Conservation (phyloP, 306 rosid genomes). For the Neltuma alba region DNA sequence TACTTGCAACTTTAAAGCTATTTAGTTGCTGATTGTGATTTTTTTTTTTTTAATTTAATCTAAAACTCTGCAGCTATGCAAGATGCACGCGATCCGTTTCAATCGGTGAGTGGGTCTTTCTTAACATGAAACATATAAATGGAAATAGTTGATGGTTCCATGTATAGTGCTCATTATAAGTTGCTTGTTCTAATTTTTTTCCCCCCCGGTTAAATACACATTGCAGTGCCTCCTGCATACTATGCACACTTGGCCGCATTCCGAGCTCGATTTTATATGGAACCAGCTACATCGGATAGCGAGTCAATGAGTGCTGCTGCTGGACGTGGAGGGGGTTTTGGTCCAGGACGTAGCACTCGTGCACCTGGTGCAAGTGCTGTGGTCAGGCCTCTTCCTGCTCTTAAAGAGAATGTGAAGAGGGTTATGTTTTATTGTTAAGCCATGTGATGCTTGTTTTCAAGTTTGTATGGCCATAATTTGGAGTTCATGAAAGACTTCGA, state of each 20-base stretch:
- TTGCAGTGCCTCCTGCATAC: conserved; percentile 95
- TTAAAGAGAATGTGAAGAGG: conserved; percentile 84
- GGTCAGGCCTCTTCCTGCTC: conserved; percentile 86
- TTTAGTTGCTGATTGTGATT: neutral
- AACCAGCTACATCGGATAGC: conserved; percentile 86
- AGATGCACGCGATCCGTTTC: conserved; percentile 95
- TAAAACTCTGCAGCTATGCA: conserved; percentile 67
- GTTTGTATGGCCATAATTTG: neutral
- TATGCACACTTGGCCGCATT: conserved; percentile 97
- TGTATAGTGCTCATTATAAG: neutral
- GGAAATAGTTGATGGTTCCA: neutral
- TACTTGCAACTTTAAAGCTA: neutral
- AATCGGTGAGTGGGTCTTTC: conserved; percentile 60
- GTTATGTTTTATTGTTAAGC: conserved; percentile 90
- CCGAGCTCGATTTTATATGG: conserved; percentile 93
- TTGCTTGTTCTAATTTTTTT: neutral
- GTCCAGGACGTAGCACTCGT: conserved; percentile 62
- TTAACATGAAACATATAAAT: neutral
- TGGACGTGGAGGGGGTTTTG: conserved; percentile 62
- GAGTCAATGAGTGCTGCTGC: conserved; percentile 77
- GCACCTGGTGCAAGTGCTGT: conserved; percentile 67
- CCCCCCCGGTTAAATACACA: too few relatives aligned
- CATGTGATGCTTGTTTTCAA: neutral
- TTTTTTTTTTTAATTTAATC: too few relatives aligned
- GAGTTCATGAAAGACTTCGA: neutral